phyloP scores from a whole-genome alignment of 495 filamentous ascomycete genomes.

The Aeminium ludgeri region DNA sequence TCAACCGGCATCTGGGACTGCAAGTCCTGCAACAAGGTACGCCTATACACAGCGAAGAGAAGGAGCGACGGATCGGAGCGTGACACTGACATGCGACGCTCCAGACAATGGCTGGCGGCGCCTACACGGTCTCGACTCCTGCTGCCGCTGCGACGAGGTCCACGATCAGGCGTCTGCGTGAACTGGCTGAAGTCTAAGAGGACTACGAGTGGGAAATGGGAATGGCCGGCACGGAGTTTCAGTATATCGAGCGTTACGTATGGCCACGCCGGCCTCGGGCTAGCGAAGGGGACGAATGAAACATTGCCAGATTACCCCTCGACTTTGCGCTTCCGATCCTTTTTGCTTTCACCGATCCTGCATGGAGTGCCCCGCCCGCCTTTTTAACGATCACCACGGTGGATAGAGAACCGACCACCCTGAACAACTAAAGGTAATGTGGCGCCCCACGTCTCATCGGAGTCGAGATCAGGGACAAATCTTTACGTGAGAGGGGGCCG shows the following conservation, averaged over 20 bases:
- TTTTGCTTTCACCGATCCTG: background rate
- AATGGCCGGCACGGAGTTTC: slow-evolving; percentile 16
- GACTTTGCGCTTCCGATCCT: background rate
- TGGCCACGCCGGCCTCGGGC: background rate
- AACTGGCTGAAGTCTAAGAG: slow-evolving; percentile 85
- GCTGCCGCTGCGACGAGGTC: slow-evolving; percentile 92
- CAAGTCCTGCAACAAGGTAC: slow-evolving; percentile 52
- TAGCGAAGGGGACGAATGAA: slow-evolving; percentile 4
- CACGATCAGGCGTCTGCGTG: slow-evolving; percentile 90
- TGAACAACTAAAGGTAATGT: too few relatives aligned
- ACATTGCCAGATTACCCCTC: slow-evolving; percentile 1
- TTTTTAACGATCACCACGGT: too few relatives aligned
- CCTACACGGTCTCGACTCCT: slow-evolving; percentile 93
- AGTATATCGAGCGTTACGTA: background rate
- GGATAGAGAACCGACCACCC: too few relatives aligned
- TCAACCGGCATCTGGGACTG: slow-evolving; percentile 95
- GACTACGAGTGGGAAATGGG: slow-evolving; percentile 1
- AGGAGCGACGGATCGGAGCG: background rate
- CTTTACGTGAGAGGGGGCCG: too few relatives aligned
- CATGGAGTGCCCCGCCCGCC: too few relatives aligned
- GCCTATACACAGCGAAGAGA: background rate
- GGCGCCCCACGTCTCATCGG: too few relatives aligned
- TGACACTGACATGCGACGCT: slow-evolving; percentile 22
- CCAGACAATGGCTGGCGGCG: slow-evolving; percentile 87
- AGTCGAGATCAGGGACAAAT: too few relatives aligned